These are phyloP conservation scores for Plasmodium cynomolgi DNA, from an alignment of 169 alveolate genomes.

Conservation along the genomic window DNA sequence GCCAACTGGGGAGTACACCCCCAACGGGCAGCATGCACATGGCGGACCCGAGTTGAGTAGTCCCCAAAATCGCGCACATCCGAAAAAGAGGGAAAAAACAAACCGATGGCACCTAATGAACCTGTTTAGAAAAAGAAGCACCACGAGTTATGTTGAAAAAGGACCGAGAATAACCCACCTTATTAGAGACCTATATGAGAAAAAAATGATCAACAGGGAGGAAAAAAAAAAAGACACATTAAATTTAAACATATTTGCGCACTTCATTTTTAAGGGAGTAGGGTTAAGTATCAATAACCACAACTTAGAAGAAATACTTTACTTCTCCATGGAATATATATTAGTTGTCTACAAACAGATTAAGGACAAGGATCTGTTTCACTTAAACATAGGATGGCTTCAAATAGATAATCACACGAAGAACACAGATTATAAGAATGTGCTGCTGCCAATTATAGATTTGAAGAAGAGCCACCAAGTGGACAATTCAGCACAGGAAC, in stretches of 20 bases:
- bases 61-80: not conserved
- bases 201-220: conserved; percentile 19
- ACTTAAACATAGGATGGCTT: conserved; percentile 67
- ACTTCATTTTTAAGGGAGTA: conserved; percentile 70
- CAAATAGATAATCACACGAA: conserved; percentile 75
- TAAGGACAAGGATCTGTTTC: conserved; percentile 61
- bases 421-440: conserved; percentile 67
- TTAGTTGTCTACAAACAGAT: conserved; percentile 56
- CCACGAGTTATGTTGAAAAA: not conserved
- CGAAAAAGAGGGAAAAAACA: not conserved
- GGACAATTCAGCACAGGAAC: not conserved
- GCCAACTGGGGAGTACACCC: not conserved
- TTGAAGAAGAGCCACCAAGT: conserved; percentile 4
- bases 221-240: conserved; percentile 16
- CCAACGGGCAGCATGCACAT: not conserved
- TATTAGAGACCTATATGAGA: conserved; percentile 36
- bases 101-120: conserved; percentile 23
- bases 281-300: conserved; percentile 71
- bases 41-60: not conserved
- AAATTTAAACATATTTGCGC: conserved; percentile 59
- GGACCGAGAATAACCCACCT: conserved; percentile 3
- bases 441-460: conserved; percentile 59
- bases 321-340: conserved; percentile 67
- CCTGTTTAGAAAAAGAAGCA: conserved; percentile 48
- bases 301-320: conserved; percentile 71